Evolutionary conservation across 805 yeast genomes (phyloP).

Genomic region (Zygosaccharomyces bisporus): DNA sequence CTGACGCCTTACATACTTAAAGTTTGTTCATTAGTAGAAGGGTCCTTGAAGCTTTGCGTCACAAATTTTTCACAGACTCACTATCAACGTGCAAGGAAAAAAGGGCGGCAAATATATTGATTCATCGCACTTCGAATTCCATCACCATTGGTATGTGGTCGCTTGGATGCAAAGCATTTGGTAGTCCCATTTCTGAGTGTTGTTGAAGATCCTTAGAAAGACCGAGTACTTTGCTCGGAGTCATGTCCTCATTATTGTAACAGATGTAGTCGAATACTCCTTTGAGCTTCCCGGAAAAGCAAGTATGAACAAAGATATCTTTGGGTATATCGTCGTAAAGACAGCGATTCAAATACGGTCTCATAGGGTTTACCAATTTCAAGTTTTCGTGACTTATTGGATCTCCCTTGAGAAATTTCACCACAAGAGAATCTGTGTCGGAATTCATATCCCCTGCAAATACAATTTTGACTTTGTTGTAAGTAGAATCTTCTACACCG

Average conservation of each 20-base stretch:
- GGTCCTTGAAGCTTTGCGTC: slow-evolving; percentile 9
- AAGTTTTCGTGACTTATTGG: slow-evolving; percentile 29
- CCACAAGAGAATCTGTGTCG: slow-evolving; percentile 46
- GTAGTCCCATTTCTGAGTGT: slow-evolving; percentile 41
- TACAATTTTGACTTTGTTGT: slow-evolving; percentile 38
- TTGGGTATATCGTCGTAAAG: slow-evolving; percentile 32
- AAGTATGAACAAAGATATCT: slow-evolving; percentile 39
- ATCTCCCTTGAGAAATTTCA: slow-evolving; percentile 40
- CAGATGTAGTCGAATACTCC: slow-evolving; percentile 59
- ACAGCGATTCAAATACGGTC: slow-evolving; percentile 33
- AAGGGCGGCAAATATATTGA: background rate
- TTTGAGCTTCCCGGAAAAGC: slow-evolving; percentile 47
- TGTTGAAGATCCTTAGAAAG: slow-evolving; percentile 27
- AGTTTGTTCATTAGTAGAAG: slow-evolving; percentile 2
- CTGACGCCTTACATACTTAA: background rate
- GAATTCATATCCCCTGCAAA: slow-evolving; percentile 60
- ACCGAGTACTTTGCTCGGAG: slow-evolving; percentile 43
- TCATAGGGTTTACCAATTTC: slow-evolving; percentile 33
- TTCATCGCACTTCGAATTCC: slow-evolving; percentile 34
- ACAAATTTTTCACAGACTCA: slow-evolving; percentile 15
- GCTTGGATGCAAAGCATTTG: slow-evolving; percentile 57
- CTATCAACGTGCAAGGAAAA: slow-evolving; percentile 13
- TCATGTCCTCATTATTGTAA: slow-evolving; percentile 43
- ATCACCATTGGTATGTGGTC: slow-evolving; percentile 46
- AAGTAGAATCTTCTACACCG: slow-evolving; percentile 23